Conservation (phyloP, 352 stramenopile species). For the Phytophthora citricola region DNA sequence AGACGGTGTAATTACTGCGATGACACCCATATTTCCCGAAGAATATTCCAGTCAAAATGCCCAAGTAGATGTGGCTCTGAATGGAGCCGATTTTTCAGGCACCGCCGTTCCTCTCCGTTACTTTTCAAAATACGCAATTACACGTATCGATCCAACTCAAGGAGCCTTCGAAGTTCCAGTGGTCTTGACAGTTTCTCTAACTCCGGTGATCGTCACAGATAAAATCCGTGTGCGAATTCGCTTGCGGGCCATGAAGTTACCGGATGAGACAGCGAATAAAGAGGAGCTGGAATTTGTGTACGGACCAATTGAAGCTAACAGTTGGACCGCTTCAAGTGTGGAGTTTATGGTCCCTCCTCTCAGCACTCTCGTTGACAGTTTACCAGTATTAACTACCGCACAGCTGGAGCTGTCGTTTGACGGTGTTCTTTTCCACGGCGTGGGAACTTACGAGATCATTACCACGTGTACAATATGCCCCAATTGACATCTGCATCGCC, state of each 20-base stretch:
- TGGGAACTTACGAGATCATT: slow-evolving; percentile 57
- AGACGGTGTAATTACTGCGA: slow-evolving; percentile 59
- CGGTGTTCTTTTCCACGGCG: slow-evolving; percentile 46
- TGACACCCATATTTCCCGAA: slow-evolving; percentile 51
- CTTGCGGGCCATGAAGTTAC: slow-evolving; percentile 28
- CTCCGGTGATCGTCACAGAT: slow-evolving; percentile 58
- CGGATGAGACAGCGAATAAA: neutral
- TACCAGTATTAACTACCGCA: slow-evolving; percentile 39
- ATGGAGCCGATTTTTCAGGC: slow-evolving; percentile 72
- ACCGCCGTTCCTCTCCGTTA: slow-evolving; percentile 57
- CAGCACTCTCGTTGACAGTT: slow-evolving; percentile 33
- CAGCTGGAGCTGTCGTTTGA: slow-evolving; percentile 70
- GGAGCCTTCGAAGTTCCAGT: slow-evolving; percentile 72
- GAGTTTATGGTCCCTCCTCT: slow-evolving; percentile 58
- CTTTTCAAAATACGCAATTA: slow-evolving; percentile 59
- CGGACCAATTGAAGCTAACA: slow-evolving; percentile 46
- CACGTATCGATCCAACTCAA: slow-evolving; percentile 50
- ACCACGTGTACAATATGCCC: slow-evolving; percentile 68
- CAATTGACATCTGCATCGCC: slow-evolving; percentile 52
- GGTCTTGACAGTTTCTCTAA: slow-evolving; percentile 41
- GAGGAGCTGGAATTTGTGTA: slow-evolving; percentile 26
- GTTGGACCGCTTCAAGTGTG: slow-evolving; percentile 48
- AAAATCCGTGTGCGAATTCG: slow-evolving; percentile 49
- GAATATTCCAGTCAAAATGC: slow-evolving; percentile 59
- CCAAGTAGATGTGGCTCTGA: slow-evolving; percentile 66